Evolutionary conservation across 768 basidiomycete species (phyloP), one percentile per base, ranked within the genome.

Genomic region (Trametes elegans): DNA sequence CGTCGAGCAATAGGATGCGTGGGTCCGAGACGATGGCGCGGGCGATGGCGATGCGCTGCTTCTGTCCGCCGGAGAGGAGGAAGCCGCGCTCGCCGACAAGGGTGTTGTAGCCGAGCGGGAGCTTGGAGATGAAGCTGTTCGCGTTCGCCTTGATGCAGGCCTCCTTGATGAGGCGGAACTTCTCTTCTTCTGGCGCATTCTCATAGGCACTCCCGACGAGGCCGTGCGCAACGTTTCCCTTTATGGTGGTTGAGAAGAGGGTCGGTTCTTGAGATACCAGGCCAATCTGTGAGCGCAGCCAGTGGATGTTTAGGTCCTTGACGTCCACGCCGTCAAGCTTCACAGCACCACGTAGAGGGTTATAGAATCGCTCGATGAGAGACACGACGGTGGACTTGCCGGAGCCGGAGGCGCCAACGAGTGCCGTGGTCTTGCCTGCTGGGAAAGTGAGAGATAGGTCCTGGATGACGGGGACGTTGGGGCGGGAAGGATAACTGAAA

Each of bases 81-180:
- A 93, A 90, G 1, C 92, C 92, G 49, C 90, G 83, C 70, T 95
- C 92, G 27, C 91, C 92, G 23, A 93, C 91, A 74, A 90, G 75
- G 7, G 92, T 95, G 36, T 93, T 86, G 62, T 93, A 95, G 1
- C 90, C 90, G 16, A 82, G 67, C 0, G 93, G 90, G 5, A 95
- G 72, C 63, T 89, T 89, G 50, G 74, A 76, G 61, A 95, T 84
- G 68, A 94, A 95, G 16, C 85, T 86, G 61, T 95, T 87, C 1
- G 90, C 92, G 63, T 95, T 95, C 3, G 93, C 84, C 67, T 92
- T 91, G 70, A 91, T 72, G 61, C 89, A 91, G 2, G 93, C 93
- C 49, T 90, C 84, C 71, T 88, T 87, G 72, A 95, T 80, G 16
- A 93, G 70, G 27, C 75, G 76, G 49, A 87, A 79, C 70, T 91